These are phyloP conservation scores for Solanum sejunctum DNA, from an alignment of 257 asterid species.

Conservation along the genomic window DNA sequence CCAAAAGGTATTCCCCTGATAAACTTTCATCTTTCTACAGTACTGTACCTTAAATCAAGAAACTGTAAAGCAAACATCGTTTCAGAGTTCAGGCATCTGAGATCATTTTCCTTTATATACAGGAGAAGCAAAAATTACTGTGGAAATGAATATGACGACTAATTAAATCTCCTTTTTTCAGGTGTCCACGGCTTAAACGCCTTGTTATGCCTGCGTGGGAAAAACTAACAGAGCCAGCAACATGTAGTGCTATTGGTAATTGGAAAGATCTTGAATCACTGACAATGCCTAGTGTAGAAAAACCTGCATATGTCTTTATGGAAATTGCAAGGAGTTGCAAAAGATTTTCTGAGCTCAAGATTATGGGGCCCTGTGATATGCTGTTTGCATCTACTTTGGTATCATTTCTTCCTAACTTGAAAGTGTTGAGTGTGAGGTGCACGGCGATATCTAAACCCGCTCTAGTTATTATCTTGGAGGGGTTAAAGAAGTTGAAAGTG, in stretches of 20 bases:
- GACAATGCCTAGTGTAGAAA: constrained; percentile 66
- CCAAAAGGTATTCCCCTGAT: constrained; percentile 38
- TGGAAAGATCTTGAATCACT: constrained; percentile 68
- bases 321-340: constrained; percentile 45
- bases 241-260: constrained; percentile 34
- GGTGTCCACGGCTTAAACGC: constrained; percentile 65
- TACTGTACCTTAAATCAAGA: neutral
- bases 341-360: constrained; percentile 46
- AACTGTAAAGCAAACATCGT: neutral
- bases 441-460: constrained; percentile 35
- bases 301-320: constrained; percentile 53
- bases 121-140: neutral
- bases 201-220: constrained; percentile 82
- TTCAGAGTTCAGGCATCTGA: neutral
- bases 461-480: constrained; percentile 40
- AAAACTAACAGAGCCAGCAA: constrained; percentile 49
- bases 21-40: neutral
- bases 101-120: neutral
- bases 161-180: constrained; percentile 7
- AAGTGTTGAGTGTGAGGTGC: constrained; percentile 68
- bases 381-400: constrained; percentile 37
- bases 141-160: neutral
- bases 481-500: constrained; percentile 43
- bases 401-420: constrained; percentile 36
- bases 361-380: constrained; percentile 58